phyloP scores from a whole-genome alignment of 495 filamentous ascomycete species.

The Melanomma pulvis-pyrius region DNA sequence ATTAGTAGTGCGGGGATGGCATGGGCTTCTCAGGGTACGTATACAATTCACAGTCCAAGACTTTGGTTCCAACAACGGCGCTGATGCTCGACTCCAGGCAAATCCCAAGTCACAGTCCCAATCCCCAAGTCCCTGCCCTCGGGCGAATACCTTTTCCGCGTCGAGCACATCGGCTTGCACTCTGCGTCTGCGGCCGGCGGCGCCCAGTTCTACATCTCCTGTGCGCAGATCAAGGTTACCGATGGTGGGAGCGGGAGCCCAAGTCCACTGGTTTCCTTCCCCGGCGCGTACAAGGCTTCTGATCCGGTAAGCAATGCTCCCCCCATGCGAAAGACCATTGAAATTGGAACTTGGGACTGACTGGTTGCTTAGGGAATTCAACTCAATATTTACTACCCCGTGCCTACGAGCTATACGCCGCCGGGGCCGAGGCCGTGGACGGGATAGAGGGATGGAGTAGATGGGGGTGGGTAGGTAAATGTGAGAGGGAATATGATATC shows the following conservation, averaged over 20 bases:
- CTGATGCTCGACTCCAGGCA: no score
- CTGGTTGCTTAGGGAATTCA: constrained; percentile 42
- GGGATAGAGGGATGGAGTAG: constrained; percentile 24
- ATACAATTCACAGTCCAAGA: neutral
- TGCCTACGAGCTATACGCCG: constrained; percentile 51
- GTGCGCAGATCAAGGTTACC: constrained; percentile 62
- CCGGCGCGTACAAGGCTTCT: constrained; percentile 55
- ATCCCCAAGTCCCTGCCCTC: constrained; percentile 47
- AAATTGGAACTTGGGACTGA: neutral
- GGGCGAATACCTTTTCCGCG: constrained; percentile 37
- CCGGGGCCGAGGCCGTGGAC: constrained; percentile 43
- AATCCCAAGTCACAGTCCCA: constrained; percentile 46
- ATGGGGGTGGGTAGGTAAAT: no score
- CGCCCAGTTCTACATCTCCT: constrained; percentile 59
- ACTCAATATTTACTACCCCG: constrained; percentile 51
- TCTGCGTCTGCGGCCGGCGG: constrained; percentile 44
- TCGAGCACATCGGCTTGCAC: constrained; percentile 50
- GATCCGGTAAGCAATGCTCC: constrained; percentile 41
- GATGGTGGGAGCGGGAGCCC: constrained; percentile 57
- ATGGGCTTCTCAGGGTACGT: constrained; percentile 52
- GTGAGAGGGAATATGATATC: no score
- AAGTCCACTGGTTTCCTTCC: constrained; percentile 52
- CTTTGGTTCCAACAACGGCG: no score
- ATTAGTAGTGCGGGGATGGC: constrained; percentile 40
- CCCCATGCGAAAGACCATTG: neutral